Base-by-base conservation (phyloP, 257 asterid genomes). In the Solanum verrucosum region DNA sequence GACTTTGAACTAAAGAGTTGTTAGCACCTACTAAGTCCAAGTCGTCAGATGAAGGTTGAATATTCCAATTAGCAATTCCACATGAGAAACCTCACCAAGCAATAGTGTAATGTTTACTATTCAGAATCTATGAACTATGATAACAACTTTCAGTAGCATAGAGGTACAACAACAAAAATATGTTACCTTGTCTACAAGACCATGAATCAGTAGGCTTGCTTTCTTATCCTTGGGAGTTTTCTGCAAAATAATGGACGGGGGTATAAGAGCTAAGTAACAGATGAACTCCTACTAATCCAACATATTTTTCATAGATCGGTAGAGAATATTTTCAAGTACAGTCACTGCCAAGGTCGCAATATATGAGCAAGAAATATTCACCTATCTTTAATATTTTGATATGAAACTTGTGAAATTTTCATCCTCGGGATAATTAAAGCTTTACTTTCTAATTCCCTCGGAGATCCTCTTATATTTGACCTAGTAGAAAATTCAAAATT, bases 141-240 rank as follows among this genome's bases (percentile, higher is more conserved):
- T 74, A 88, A 75, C 29, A 56, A 67, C 23, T 49, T 15, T 49
- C 86, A 73, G 65, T 18, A 67, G 78, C 85, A 74, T 25, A 71
- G 78, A 27, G 65, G 73, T 46, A 46, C 49, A 86, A 29, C 21
- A 86, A 72, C 60, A 46, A 27, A 33, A 49, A 70, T 44, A 25
- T 10, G 87, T 87, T 88, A 95, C 99, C 99, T 95, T 94, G 91
- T 95, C 98, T 38, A 93, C 99, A 86, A 91, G 95, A 33, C 98
- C 99, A 86, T 94, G 99, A 88, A 96, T 94, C 92, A 96, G 96
- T 93, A 96, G 83, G 88, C 90, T 93, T 67, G 99, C 98, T 91
- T 95, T 95, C 96, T 95, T 95, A 94, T 96, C 99, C 93, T 96
- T 95, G n/a, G 99, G 99, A 65, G 99, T 96, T 94, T 94, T 92